These are phyloP conservation scores for Bertia moriformis DNA, from an alignment of 2,329 filamentous ascomycete species.

Conservation along the genomic window DNA sequence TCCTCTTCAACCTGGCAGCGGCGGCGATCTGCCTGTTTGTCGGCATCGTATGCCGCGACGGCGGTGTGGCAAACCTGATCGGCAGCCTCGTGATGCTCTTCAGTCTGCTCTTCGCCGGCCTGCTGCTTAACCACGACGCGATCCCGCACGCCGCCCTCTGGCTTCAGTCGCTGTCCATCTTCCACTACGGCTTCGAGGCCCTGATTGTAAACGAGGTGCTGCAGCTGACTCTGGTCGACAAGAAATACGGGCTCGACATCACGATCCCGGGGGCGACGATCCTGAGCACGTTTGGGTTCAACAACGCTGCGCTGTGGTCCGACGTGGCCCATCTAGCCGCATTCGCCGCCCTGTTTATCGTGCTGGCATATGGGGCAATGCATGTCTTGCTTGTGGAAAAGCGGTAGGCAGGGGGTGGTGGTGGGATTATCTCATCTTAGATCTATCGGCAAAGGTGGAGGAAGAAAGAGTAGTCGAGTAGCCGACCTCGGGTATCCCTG, in stretches of 20 bases:
- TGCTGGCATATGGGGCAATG: conserved; percentile 84
- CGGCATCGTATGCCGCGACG: conserved; percentile 85
- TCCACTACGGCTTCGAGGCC: conserved; percentile 94
- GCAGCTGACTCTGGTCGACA: conserved; percentile 74
- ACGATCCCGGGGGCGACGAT: conserved; percentile 91
- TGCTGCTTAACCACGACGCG: conserved; percentile 85
- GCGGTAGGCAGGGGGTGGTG: conserved; percentile 44
- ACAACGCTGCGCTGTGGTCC: conserved; percentile 71
- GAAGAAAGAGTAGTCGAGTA: background rate
- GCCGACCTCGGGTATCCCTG: background rate
- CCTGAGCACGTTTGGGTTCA: conserved; percentile 84
- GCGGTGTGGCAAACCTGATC: conserved; percentile 79
- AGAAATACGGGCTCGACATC: conserved; percentile 92
- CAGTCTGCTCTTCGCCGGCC: conserved; percentile 82
- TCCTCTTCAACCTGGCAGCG: conserved; percentile 90
- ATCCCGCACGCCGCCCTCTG: conserved; percentile 75
- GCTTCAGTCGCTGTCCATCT: conserved; percentile 88
- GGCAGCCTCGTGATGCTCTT: conserved; percentile 96
- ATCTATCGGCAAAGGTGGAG: conserved; percentile 3
- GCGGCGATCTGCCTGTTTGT: conserved; percentile 91
- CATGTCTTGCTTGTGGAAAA: conserved; percentile 85
- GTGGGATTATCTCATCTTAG: background rate
- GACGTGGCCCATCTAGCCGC: conserved; percentile 71
- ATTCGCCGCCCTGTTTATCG: conserved; percentile 69
- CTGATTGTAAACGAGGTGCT: conserved; percentile 95